Evolutionary conservation across 169 alveolate species (phyloP), one percentile per base, ranked within the genome.

Genomic region (Theileria luwenshuni): DNA sequence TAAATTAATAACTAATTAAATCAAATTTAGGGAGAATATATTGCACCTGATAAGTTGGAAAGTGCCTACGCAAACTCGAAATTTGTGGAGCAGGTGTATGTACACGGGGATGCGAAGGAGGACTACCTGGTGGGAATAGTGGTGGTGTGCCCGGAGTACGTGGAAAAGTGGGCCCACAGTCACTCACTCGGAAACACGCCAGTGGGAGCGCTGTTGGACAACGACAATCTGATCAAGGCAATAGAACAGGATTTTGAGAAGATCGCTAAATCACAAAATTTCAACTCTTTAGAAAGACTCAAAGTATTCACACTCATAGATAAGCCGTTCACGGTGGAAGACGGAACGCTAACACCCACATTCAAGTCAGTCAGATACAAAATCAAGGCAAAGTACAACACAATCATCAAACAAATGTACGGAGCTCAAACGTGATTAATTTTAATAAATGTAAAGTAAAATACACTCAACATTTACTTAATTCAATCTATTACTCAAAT

Each of bases 31-130:
- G 99, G 99, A 41, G 99, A 96, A 68, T 96, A 96, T 74, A 92
- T 96, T 35, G 97, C 98, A 30, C 99, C 99, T n/a, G 99, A 94
- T 42, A 92, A 94, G 59, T 76, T 94, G 19, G 98, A 96, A 85
- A 83, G 77, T 49, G 75, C 92, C 49, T 95, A 95, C 77, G 52
- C 52, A 17, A 72, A 74, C 48, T 59, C 86, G 23, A 68, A 76
- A 25, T 83, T 43, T 51, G 90, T 89, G 19, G 94, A 89, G 32
- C 83, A 89, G 67, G 83, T 89, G 5, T 84, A 64, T 76, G 85
- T 89, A n/a, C 90, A 85, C 75, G 94, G 94, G 3, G 86, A 89
- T 54, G 49, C 84, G 51, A 75, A 67, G 56, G 74, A 81, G 63
- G 60, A 51, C 67, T 58, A 89, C 80, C 42, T 87, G 62, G 58